Evolutionary conservation across 2,329 filamentous ascomycete species (phyloP).

Genomic region (Fonsecaea pedrosoi): DNA sequence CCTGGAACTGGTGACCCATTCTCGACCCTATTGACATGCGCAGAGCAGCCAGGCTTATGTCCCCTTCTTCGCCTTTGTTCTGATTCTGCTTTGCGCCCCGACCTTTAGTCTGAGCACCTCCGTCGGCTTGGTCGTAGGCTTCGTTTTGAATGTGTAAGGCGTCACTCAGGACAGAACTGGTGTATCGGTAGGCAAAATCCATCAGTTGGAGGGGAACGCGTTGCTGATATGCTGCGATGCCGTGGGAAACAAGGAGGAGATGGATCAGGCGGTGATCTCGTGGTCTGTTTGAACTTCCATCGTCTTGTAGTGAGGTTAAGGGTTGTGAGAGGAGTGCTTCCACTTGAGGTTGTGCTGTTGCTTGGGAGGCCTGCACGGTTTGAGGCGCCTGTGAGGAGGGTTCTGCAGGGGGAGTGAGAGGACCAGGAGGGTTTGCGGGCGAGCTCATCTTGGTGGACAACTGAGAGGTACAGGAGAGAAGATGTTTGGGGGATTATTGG

Average conservation of each 20-base stretch:
- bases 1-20: slow-evolving; percentile 64
- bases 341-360: slow-evolving; percentile 31
- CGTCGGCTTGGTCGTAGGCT: slow-evolving; percentile 55
- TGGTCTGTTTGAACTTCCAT: slow-evolving; percentile 55
- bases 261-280: slow-evolving; percentile 59
- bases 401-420: slow-evolving; percentile 54
- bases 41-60: slow-evolving; percentile 63
- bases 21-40: slow-evolving; percentile 67
- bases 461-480: background rate
- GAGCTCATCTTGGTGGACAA: slow-evolving; percentile 29
- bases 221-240: slow-evolving; percentile 59
- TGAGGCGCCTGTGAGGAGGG: slow-evolving; percentile 41
- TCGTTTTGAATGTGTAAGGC: slow-evolving; percentile 59
- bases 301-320: slow-evolving; percentile 54
- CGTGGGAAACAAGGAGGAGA: slow-evolving; percentile 57
- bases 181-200: slow-evolving; percentile 62
- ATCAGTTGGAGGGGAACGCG: slow-evolving; percentile 60
- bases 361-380: slow-evolving; percentile 32
- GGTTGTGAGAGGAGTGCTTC: slow-evolving; percentile 47
- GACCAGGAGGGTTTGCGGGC: slow-evolving; percentile 40
- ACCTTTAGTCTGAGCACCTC: slow-evolving; percentile 42
- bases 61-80: slow-evolving; percentile 53
- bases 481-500: background rate
- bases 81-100: slow-evolving; percentile 46
- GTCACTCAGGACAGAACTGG: slow-evolving; percentile 59